phyloP scores from a whole-genome alignment of 345 rosid genomes.

The Eutrema yunnanense region DNA sequence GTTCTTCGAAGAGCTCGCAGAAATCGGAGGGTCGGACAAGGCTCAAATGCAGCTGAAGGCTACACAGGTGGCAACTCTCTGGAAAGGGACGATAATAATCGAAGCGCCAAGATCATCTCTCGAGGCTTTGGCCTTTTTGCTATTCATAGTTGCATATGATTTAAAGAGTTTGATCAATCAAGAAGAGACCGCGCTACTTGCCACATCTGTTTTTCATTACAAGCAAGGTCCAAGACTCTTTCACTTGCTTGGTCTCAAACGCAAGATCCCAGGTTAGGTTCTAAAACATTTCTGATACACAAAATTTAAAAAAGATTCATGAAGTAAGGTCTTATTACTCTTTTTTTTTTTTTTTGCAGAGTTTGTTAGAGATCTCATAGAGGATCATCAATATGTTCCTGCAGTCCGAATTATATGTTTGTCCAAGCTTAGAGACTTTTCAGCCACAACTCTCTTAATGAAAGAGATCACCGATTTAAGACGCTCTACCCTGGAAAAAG shows the following conservation, averaged over 20 bases:
- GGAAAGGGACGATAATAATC: not conserved
- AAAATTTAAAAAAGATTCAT: not conserved
- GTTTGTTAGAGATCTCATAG: not conserved
- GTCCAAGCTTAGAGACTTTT: not conserved
- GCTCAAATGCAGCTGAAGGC: not conserved
- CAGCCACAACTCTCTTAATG: not conserved
- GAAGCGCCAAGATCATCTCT: slow-evolving; percentile 2
- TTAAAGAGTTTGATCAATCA: not conserved
- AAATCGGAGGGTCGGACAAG: not conserved
- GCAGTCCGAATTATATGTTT: slow-evolving; percentile 11
- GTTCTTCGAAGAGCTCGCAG: not conserved
- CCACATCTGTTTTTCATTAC: slow-evolving; percentile 3
- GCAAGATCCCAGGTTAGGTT: not conserved
- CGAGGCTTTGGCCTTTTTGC: slow-evolving; percentile 7
- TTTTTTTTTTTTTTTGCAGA: not conserved
- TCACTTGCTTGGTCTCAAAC: not conserved
- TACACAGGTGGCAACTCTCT: not conserved
- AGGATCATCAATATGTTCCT: not conserved
- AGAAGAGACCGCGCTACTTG: slow-evolving; percentile 10
- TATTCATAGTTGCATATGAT: not conserved
- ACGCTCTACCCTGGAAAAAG: not conserved
- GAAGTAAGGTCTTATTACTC: not conserved
- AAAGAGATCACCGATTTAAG: not conserved
- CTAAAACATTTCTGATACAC: not conserved
- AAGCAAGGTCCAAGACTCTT: slow-evolving; percentile 5